These are phyloP conservation scores for Arthrobotrys musiformis DNA, from an alignment of 2,329 filamentous ascomycete genomes.

Conservation along the genomic window DNA sequence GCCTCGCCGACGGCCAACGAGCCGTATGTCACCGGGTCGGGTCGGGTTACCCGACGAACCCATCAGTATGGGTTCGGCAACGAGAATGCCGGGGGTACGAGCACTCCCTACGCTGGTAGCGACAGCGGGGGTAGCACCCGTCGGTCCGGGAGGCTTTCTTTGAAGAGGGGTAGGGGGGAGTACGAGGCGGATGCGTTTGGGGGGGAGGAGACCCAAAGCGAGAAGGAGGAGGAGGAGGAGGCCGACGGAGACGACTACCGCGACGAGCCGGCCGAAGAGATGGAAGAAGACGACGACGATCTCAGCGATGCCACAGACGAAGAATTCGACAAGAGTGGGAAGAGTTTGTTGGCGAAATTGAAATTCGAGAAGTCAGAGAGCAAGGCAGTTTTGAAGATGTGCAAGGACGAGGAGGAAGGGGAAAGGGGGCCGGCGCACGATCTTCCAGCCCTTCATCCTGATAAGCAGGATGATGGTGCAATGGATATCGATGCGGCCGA, in stretches of 20 bases:
- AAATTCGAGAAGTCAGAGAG: conserved; percentile 28
- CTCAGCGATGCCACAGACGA: conserved; percentile 63
- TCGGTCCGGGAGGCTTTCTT: conserved; percentile 59
- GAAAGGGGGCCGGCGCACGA: background rate
- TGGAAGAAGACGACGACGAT: conserved; percentile 69
- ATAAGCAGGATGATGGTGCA: conserved; percentile 25
- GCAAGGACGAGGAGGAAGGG: background rate
- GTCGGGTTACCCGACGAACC: conserved; percentile 76
- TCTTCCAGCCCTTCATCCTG: background rate
- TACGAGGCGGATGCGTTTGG: conserved; percentile 68
- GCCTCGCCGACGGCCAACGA: conserved; percentile 68
- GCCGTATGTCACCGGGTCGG: conserved; percentile 81
- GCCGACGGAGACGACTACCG: conserved; percentile 69
- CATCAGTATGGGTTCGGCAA: conserved; percentile 72
- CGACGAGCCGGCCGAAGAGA: conserved; percentile 70
- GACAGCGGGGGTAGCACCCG: conserved; percentile 64
- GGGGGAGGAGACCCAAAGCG: conserved; percentile 69
- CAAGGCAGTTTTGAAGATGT: conserved; percentile 31
- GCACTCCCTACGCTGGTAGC: conserved; percentile 66
- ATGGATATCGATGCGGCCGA: conserved; percentile 49
- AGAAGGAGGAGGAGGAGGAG: conserved; percentile 65
- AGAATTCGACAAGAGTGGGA: conserved; percentile 3
- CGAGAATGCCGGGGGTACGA: conserved; percentile 62
- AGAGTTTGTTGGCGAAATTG: conserved; percentile 26
- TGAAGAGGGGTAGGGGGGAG: conserved; percentile 64